phyloP scores from a whole-genome alignment of 2,329 filamentous ascomycete species.

The Verticillium dahliae region DNA sequence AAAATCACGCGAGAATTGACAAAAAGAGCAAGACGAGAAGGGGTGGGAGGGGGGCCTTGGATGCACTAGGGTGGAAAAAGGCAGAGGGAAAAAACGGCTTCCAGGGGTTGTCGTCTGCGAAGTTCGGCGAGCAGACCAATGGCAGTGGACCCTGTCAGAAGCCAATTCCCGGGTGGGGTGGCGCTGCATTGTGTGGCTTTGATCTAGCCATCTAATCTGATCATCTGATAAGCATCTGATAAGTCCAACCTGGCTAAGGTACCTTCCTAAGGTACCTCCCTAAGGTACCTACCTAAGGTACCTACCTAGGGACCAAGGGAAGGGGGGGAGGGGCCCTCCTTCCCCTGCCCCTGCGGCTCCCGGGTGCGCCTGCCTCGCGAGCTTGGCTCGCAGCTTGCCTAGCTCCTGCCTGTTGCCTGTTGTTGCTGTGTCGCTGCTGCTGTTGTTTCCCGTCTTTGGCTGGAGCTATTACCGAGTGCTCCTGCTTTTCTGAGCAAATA shows the following conservation, averaged over 20 bases:
- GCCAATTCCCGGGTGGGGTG: neutral
- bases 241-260: neutral
- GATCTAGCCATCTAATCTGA: neutral
- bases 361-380: neutral
- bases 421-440: neutral
- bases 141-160: neutral
- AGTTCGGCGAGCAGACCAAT: neutral
- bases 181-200: neutral
- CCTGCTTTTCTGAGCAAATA: too few relatives aligned
- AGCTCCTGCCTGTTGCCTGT: neutral
- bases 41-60: neutral
- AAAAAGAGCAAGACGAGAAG: neutral
- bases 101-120: neutral
- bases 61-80: neutral
- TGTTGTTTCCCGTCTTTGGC: neutral
- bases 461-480: too few relatives aligned
- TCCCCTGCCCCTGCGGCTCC: too few relatives aligned
- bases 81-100: neutral
- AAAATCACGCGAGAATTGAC: neutral
- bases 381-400: neutral
- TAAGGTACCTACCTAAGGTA: too few relatives aligned
- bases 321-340: too few relatives aligned
- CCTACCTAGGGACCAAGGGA: too few relatives aligned
- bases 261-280: too few relatives aligned
- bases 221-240: slow-evolving; percentile 2